Base-by-base conservation (phyloP, 805 yeast species). In the Citeromyces nyonsensis region DNA sequence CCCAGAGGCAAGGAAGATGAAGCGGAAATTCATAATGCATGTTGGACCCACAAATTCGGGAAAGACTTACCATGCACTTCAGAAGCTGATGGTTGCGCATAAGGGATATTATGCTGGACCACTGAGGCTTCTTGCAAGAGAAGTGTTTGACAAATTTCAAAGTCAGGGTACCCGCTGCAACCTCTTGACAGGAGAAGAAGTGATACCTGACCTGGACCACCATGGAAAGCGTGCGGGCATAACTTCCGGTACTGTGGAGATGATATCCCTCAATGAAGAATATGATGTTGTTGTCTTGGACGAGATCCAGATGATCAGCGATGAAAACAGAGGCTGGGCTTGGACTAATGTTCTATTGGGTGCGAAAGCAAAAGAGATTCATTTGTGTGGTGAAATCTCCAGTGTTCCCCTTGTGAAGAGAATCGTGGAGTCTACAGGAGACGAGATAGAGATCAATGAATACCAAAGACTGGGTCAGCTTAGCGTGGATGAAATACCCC, bases 41-140 rank as follows among this genome's bases (percentile, higher is more conserved):
- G 82, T 91, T 8, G 99, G 99, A 0, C 98, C 99, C 1, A 91
- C 99, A 0, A 91, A 91, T 50, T 76, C 91, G 41, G 99, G 99
- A 9, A 91, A 91, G 46, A 91, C 97, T 0, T 81, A 82, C 47
- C 66, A 69, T 31, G 94, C 97, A 0, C 56, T 91, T 30, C 63
- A 78, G 43, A 63, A 72, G 35, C 60, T 91, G 31, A 73, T 73
- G 42, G 44, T 52, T 13, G 73, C 84, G 10, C 61, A 71, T 24
- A 64, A 73, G 12, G 98, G 98, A 0, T 81, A 79, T 41, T 91
- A 77, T 53, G 97, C 97, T 0, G 97, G 97, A 1, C 99, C 99
- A 0, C 57, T 91, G 30, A 62, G 99, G 38, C 60, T 91, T 35
- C 59, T 91, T 33, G 98, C 97, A 0, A 61, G 96, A 38, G 99